Evolutionary conservation across 2,329 filamentous ascomycete species (phyloP).

Genomic region (Pyricularia grisea): DNA sequence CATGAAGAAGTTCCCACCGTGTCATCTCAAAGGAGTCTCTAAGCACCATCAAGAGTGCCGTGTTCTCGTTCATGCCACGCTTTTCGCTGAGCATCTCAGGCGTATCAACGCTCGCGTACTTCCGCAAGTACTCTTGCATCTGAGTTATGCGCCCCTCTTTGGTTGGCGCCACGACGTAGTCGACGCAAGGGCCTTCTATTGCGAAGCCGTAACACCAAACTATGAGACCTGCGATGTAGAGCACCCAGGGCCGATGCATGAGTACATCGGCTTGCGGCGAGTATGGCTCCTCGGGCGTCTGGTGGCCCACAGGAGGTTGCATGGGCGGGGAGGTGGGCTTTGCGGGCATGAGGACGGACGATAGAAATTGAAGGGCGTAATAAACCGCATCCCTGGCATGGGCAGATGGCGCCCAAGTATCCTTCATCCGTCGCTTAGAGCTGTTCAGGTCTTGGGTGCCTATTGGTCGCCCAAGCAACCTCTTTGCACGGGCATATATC

Average conservation of each 20-base stretch:
- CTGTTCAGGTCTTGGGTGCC: constrained; percentile 71
- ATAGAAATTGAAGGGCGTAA: constrained; percentile 83
- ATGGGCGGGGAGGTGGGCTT: background rate
- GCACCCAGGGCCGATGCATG: constrained; percentile 86
- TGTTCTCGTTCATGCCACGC: constrained; percentile 71
- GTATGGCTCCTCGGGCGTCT: constrained; percentile 45
- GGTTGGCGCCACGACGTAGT: constrained; percentile 19
- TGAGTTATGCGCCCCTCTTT: constrained; percentile 60
- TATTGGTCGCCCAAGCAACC: constrained; percentile 73
- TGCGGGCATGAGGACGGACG: constrained; percentile 55
- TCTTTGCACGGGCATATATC: constrained; percentile 79
- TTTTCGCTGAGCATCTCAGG: constrained; percentile 70
- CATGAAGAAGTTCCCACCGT: constrained; percentile 84
- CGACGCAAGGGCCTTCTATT: constrained; percentile 65
- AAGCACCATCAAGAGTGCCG: constrained; percentile 72
- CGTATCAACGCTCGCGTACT: constrained; percentile 60
- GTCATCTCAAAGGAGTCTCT: constrained; percentile 73
- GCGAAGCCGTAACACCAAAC: constrained; percentile 95
- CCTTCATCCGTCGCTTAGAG: constrained; percentile 75
- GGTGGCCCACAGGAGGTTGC: background rate
- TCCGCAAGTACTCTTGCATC: constrained; percentile 70
- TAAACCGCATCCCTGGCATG: constrained; percentile 85
- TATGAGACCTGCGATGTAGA: constrained; percentile 86
- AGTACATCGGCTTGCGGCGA: constrained; percentile 80
- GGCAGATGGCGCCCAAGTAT: constrained; percentile 80